Evolutionary conservation across 2,329 filamentous ascomycete genomes (phyloP).

Genomic region (Sporothrix variecibatus): DNA sequence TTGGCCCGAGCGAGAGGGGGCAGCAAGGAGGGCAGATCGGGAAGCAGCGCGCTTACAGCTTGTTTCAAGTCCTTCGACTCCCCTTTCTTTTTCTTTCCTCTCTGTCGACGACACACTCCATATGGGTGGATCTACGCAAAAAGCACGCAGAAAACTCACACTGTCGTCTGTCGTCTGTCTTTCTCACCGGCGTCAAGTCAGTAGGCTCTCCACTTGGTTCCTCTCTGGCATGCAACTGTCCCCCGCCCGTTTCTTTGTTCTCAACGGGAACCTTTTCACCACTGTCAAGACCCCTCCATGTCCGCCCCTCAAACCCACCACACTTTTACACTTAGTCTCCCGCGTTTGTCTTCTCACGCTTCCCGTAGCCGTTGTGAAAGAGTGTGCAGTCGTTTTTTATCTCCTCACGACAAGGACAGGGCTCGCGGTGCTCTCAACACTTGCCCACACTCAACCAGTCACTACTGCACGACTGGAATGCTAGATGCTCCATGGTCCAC

Average conservation of each 20-base stretch:
- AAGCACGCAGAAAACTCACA: no score
- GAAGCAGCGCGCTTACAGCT: conserved; percentile 30
- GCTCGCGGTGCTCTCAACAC: conserved; percentile 13
- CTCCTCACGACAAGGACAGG: background rate
- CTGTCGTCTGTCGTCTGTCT: background rate
- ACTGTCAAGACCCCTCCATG: background rate
- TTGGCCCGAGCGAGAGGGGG: background rate
- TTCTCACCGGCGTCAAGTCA: conserved; percentile 1
- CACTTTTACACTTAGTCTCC: background rate
- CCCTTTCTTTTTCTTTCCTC: background rate
- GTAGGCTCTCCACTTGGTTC: conserved; percentile 5
- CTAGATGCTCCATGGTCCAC: background rate
- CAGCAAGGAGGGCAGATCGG: background rate
- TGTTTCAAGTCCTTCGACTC: conserved; percentile 25
- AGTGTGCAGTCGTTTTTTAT: background rate
- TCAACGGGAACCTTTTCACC: background rate
- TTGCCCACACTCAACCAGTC: background rate
- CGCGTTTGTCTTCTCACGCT: background rate
- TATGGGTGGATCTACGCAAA: background rate
- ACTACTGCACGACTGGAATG: conserved; percentile 16
- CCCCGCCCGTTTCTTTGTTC: conserved; percentile 5
- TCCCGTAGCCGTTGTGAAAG: background rate
- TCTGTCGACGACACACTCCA: background rate
- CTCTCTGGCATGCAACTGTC: background rate
- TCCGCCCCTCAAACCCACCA: background rate